Evolutionary conservation across 768 basidiomycete species (phyloP), one percentile per base, ranked within the genome.

Genomic region (Calocybe cyanea): DNA sequence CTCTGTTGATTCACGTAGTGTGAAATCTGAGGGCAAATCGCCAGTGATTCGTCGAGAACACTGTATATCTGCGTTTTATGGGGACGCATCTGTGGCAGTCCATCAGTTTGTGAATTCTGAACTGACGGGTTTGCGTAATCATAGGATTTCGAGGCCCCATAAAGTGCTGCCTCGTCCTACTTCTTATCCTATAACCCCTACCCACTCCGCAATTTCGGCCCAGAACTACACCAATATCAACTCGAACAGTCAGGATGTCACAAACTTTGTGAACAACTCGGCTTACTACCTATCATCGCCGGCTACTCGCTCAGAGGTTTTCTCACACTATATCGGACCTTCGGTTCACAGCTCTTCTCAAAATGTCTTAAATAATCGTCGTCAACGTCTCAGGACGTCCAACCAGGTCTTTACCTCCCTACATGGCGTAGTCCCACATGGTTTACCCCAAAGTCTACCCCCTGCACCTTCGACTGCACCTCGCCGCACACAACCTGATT

Each of bases 341-440:
- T 51, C 60, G 43, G 77, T 78, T 78, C 77, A 83, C 71, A 75
- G 72, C 59, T 65, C 68, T 52, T 46, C 69, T 58, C 67, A 77
- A 56, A 63, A 86, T 87, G 85, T 56, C 60, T 59, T 87, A 79
- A 83, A 68, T 67, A 62, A 64, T 20, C 59, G 63, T 48, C 63
- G 66, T 57, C 62, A 66, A 62, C 81, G 83, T 86, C 85, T 69
- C 64, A 68, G 80, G 83, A 84, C 86, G 70, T 76, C 76, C 32
- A 71, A 69, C 46, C 71, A 72, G 68, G 76, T 86, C 55, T 86
- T 85, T 58, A 65, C 70, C 57, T 77, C 77, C 63, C 67, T 81
- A 43, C 75, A 76, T 66, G 86, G 84, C 69, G 69, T 85, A 46
- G 72, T 80, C 58, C 86, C 87, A 48, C 81, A 87, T 86, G 86